Base-by-base conservation (phyloP, 352 stramenopile species). In the Pythium aristosporum region DNA sequence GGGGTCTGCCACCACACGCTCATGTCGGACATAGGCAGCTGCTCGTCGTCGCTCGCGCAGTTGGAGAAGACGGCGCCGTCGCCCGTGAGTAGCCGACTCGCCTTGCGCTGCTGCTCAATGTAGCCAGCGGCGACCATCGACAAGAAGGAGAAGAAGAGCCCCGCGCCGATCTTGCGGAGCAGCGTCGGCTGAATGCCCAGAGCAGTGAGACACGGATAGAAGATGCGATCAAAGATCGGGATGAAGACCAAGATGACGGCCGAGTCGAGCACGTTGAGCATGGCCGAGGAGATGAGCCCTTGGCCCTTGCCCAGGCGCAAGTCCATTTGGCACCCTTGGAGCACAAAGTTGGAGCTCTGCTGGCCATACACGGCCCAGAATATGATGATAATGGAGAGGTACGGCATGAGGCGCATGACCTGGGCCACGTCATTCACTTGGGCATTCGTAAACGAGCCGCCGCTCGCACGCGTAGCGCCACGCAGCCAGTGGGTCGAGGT, bases 181-280 rank as follows among this genome's bases (percentile, higher is more conserved):
- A 95, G 68, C 15, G 87, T 93, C 18, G 85, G 82, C 57, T 90
- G 73, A 30, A 95, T 70, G 9, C 87, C 85, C n/a, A 85, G 69
- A 9, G 69, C 67, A 12, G 75, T 77, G 44, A 96, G 68, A 48
- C 77, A 43, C 3, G 90, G 90, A 68, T 96, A 97, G 34, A 97
- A 63, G 8, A 91, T 28, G 16, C 74, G 70, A 68, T 97, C 91
- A 51, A 96, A 96, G 21, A 97, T 74, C 16, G 91, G 90, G 42
- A 97, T 96, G 53, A 96, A 96, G 21, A 96, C 49, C 44, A 97
- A 70, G 57, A 97, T 97, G n/a, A 96, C 86, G 25, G 87, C 76
- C 25, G 87, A 94, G 70, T 97, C 89, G 15, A 97, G 75, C 2
- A 96, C 79, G 49, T 82, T 93, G 34, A 97, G 82, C 81, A 95